Conservation (phyloP, 192 early-diverging fungal genomes). For the Chytriomyces sp. region DNA sequence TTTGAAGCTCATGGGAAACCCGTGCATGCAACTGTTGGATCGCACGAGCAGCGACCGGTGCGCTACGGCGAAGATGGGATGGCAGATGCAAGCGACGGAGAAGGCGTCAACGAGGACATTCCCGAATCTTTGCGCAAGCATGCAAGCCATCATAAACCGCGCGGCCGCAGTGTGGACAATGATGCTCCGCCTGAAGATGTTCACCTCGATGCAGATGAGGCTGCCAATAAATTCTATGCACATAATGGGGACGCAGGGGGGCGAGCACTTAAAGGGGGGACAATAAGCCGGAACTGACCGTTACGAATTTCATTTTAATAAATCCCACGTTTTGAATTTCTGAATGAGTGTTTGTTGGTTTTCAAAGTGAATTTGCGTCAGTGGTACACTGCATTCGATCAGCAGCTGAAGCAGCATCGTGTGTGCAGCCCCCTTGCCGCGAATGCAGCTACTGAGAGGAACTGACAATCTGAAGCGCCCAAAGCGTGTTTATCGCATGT, state of each 20-base stretch:
- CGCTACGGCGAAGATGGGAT: slow-evolving; percentile 19
- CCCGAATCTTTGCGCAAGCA: slow-evolving; percentile 6
- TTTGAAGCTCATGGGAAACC: not conserved
- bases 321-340: too few relatives aligned
- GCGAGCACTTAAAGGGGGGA: not conserved
- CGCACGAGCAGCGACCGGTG: not conserved
- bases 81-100: slow-evolving; percentile 12
- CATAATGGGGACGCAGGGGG: slow-evolving; percentile 7
- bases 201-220: slow-evolving; percentile 13
- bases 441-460: too few relatives aligned
- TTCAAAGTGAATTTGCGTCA: too few relatives aligned
- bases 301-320: too few relatives aligned
- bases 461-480: too few relatives aligned
- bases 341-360: too few relatives aligned
- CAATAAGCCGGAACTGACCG: not conserved
- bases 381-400: too few relatives aligned
- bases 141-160: not conserved
- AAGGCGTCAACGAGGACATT: slow-evolving; percentile 13
- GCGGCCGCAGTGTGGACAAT: not conserved
- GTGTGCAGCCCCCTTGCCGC: too few relatives aligned
- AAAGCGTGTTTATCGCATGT: too few relatives aligned
- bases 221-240: slow-evolving; percentile 16
- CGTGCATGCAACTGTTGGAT: not conserved
- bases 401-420: too few relatives aligned
- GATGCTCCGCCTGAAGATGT: not conserved